phyloP scores from a whole-genome alignment of 225 moss, liverwort and hornwort species.

The Sphagnum tenellum region DNA sequence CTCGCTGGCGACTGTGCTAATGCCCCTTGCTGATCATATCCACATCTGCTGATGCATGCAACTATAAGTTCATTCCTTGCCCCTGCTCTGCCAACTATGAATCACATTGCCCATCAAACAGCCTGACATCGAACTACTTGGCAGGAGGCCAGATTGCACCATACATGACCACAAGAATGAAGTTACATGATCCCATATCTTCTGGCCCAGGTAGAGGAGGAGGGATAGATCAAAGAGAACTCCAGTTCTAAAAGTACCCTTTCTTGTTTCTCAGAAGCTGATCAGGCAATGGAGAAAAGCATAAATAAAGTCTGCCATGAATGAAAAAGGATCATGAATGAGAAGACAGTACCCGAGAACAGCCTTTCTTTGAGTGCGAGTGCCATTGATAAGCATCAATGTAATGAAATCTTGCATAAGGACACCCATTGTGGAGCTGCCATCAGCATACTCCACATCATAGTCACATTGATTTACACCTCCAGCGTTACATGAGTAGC shows the following conservation, averaged over 20 bases:
- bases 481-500: slow-evolving; percentile 30
- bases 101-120: neutral
- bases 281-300: no score
- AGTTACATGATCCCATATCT: neutral
- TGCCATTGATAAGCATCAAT: slow-evolving; percentile 67
- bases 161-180: neutral
- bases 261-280: no score
- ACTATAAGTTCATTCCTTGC: no score
- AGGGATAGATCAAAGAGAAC: neutral
- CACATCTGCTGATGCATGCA: slow-evolving; percentile 47
- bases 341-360: slow-evolving; percentile 50
- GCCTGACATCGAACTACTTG: neutral
- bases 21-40: slow-evolving; percentile 64
- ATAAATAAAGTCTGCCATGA: no score
- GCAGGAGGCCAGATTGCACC: neutral
- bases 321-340: no score
- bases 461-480: slow-evolving; percentile 68
- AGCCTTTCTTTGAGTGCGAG: slow-evolving; percentile 35
- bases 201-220: neutral
- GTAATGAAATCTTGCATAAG: slow-evolving; percentile 60
- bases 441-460: slow-evolving; percentile 74
- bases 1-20: slow-evolving; percentile 40
- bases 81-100: slow-evolving; percentile 8
- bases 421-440: slow-evolving; percentile 87
- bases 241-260: neutral